Evolutionary conservation across 306 rosid species (phyloP), one percentile per base, ranked within the genome.

Genomic region (Morella rubra): DNA sequence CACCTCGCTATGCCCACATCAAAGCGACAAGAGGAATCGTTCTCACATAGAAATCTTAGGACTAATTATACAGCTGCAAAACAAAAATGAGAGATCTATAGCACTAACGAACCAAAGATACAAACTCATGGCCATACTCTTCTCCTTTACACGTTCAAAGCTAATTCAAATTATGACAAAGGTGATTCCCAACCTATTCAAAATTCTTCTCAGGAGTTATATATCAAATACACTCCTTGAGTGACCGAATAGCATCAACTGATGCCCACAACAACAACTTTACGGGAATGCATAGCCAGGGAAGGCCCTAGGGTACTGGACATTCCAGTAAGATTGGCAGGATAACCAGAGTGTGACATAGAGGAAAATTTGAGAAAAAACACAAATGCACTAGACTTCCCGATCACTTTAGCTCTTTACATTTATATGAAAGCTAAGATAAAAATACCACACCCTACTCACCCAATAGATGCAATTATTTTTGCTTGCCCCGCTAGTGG

Each of bases 401-500:
- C 9, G 4, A 6, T 64, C 24, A 10, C 72, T 27, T 64, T 41
- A 11, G 44, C 58, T 71, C 12, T 14, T n/a, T 19, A 37, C 65
- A 40, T 64, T 64, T 13, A 64, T 50, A 75, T 50, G 50, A 37
- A 49, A 77, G 12, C 24, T 27, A 60, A 19, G n/a, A 71, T 69
- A 47, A 8, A 60, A 12, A 70, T 6, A 18, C 27, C 52, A 61
- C 14, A 24, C 15, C n/a, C 11, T 22, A 44, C n/a, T 24, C 56
- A 0, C 14, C 9, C 8, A 19, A 20, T 58, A 10, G 10, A 58
- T 19, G 32, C 64, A 58, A 58, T 58, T 58, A 24, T 24, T 24
- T 24, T 24, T 24, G 27, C 27, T 24, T 24, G 27, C 27, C 27
- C 27, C 1, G 27, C 27, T 1, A 24, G 1, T 24, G 27, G 27